Percentiles rank a stretch among this genome's conserved stretches.
Conservation (phyloP, 75 land plant genomes). For the Sequoia sempervirens region DNA sequence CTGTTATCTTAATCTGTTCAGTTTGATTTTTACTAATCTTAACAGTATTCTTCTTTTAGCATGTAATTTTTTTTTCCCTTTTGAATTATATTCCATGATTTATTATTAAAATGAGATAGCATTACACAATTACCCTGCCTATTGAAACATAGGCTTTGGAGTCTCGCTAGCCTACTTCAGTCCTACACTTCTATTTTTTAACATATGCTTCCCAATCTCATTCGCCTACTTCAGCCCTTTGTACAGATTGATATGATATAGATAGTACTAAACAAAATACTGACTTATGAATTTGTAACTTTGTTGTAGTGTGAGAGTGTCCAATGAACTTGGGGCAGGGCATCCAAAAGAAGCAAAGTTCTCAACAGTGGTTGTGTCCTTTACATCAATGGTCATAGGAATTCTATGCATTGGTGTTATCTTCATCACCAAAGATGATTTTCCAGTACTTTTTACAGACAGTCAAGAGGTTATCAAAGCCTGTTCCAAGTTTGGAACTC, state of each 20-base stretch:
- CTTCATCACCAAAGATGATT: slow-evolving; percentile 8
- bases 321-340: no score
- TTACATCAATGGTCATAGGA: slow-evolving; percentile 24
- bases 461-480: slow-evolving; percentile 12
- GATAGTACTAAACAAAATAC: neutral
- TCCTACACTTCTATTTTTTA: no score
- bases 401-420: slow-evolving; percentile 12
- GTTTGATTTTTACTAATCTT: neutral
- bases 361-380: slow-evolving; percentile 21
- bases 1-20: neutral
- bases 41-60: neutral
- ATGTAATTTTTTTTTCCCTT: no score
- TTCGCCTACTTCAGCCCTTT: no score
- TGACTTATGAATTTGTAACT: neutral
- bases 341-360: slow-evolving; percentile 27
- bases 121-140: neutral
- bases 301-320: no score
- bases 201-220: no score
- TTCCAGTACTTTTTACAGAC: slow-evolving; percentile 24
- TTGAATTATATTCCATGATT: no score
- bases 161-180: no score
- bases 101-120: no score
- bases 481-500: slow-evolving; percentile 12
- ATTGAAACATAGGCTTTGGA: no score
- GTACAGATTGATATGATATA: neutral